Conservation (phyloP, 2,329 filamentous ascomycete species). For the Epichloe brachyelytri region DNA sequence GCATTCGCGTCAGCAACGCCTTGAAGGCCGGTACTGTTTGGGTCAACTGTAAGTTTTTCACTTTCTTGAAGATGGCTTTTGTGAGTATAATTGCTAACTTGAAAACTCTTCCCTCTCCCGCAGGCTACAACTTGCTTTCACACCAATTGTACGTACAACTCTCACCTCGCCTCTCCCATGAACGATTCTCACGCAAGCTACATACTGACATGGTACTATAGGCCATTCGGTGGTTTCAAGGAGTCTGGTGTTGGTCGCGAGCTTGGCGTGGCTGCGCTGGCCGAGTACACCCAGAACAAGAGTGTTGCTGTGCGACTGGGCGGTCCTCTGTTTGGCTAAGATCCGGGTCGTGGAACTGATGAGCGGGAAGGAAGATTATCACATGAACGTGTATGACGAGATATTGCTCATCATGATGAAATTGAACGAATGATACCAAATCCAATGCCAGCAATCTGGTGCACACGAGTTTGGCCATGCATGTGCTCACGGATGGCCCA, state of each 20-base stretch:
- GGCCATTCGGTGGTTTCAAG: constrained; percentile 65
- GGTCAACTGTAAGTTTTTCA: constrained; percentile 30
- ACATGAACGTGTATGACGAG: neutral
- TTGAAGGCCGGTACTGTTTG: constrained; percentile 58
- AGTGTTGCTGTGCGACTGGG: constrained; percentile 39
- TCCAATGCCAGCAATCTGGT: neutral
- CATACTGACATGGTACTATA: constrained; percentile 18
- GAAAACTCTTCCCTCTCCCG: constrained; percentile 8
- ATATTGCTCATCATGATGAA: neutral
- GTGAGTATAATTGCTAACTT: neutral
- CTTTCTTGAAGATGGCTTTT: neutral
- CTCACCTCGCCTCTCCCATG: neutral
- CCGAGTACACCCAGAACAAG: constrained; percentile 59
- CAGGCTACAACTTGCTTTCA: constrained; percentile 44
- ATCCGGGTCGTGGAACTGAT: neutral
- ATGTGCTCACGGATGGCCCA: neutral
- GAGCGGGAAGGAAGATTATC: neutral
- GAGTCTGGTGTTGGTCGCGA: constrained; percentile 69
- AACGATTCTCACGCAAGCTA: neutral
- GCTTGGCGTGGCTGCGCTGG: constrained; percentile 52
- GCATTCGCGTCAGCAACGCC: constrained; percentile 63
- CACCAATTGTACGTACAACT: constrained; percentile 5
- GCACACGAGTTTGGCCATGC: neutral
- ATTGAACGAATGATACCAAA: neutral
- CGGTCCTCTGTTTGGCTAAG: constrained; percentile 12